Evolutionary conservation across 2,329 filamentous ascomycete species (phyloP).

Genomic region (Ceratocystis eucalypticola): DNA sequence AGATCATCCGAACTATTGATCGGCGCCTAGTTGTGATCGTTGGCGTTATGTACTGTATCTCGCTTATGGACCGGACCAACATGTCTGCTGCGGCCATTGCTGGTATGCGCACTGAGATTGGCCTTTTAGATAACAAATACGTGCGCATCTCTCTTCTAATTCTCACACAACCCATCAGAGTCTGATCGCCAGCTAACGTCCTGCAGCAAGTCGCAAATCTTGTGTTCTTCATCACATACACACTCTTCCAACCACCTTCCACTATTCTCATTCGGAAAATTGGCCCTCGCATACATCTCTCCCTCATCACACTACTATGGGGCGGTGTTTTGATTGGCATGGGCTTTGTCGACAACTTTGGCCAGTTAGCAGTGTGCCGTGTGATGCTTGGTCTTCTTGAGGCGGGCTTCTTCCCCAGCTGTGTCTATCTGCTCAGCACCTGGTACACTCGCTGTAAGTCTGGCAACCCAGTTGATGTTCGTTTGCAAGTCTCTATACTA

Average conservation of each 20-base stretch:
- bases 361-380: conserved; percentile 40
- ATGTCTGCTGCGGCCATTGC: conserved; percentile 60
- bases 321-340: conserved; percentile 50
- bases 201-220: conserved; percentile 42
- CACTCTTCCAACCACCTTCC: conserved; percentile 57
- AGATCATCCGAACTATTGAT: conserved; percentile 58
- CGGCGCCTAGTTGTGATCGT: conserved; percentile 47
- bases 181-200: background rate
- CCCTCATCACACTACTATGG: conserved; percentile 44
- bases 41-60: conserved; percentile 58
- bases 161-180: background rate
- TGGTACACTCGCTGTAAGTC: conserved; percentile 55
- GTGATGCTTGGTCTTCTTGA: conserved; percentile 51
- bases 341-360: conserved; percentile 45
- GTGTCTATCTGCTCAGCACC: conserved; percentile 57
- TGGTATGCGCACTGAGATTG: conserved; percentile 40
- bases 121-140: conserved; percentile 34
- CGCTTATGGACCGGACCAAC: conserved; percentile 68
- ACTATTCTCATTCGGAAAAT: conserved; percentile 55
- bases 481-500: background rate
- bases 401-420: conserved; percentile 58
- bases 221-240: conserved; percentile 62
- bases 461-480: no score
- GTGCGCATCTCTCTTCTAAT: conserved; percentile 24
- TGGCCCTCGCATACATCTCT: conserved; percentile 45